Base-by-base conservation (phyloP, 352 stramenopile species). In the Peronosclerospora sorghi region DNA sequence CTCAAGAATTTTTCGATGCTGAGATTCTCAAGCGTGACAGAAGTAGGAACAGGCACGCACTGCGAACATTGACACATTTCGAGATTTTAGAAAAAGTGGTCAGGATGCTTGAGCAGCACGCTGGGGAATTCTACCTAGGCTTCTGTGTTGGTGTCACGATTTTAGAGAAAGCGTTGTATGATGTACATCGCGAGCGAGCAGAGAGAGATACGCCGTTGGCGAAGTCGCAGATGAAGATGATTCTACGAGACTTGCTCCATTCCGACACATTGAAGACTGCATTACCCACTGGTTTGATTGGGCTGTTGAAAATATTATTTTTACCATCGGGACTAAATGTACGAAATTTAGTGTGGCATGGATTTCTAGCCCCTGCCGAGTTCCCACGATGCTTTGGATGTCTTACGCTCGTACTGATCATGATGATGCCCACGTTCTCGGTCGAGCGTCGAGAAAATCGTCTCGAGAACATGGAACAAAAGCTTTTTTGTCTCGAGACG, bases 331-430 rank as follows among this genome's bases (percentile, higher is more conserved):
- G 68, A 9, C 43, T 86, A 8, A 86, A 86, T 34, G 17, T 82
- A 18, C 62, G 73, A 7, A 86, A 86, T 28, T 57, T 86, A 32
- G 71, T 81, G 15, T 86, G 73, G 70, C 70, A 86, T 45, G 73
- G 73, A 17, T 86, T 86, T 40, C 12, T 83, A 9, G 35, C 58
- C 10, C 70, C 73, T 8, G 49, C 50, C 2, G 68, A 83, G 41
- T 64, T 80, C 29, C 70, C 70, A 0, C 70, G 67, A 35, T 81
- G 70, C 32, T 78, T 75, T 23, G 65, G 59, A 9, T 75, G 63
- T 38, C 54, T 86, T 13, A 64, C 62, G 4, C 39, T 67, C 14
- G 20, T 80, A 21, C 52, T 86, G n/a, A 43, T 78, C 18, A 48
- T 79, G 29, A 34, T 54, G 13, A 27, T 86, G 14, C 46, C 65